Percentiles rank a stretch among this genome's conserved stretches.
Conservation (phyloP, 2,329 filamentous ascomycete species). For the Colletotrichum sp. region DNA sequence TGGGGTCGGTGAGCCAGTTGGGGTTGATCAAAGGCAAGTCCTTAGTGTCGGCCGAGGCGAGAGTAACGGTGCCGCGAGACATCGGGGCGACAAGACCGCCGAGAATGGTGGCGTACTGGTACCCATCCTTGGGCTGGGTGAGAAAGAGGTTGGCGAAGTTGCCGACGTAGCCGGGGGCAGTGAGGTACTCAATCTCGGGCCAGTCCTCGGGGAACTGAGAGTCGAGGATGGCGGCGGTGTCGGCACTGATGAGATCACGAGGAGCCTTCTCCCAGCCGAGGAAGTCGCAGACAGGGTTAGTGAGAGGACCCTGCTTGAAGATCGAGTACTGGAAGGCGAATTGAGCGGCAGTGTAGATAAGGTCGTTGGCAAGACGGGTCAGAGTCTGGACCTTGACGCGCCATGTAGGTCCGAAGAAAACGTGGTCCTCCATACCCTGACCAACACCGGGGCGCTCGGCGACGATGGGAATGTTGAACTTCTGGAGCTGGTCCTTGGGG, state of each 20-base stretch:
- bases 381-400: constrained; percentile 23
- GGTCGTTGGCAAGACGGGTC: constrained; percentile 13
- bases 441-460: constrained; percentile 71
- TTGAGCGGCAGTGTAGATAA: background rate
- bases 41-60: constrained; percentile 35
- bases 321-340: background rate
- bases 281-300: constrained; percentile 24
- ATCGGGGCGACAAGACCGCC: constrained; percentile 38
- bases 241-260: constrained; percentile 2
- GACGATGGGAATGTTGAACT: constrained; percentile 45
- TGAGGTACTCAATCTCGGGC: constrained; percentile 15
- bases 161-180: constrained; percentile 21
- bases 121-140: constrained; percentile 15
- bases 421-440: constrained; percentile 78
- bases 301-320: constrained; percentile 20
- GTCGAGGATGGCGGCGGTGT: background rate
- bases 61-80: constrained; percentile 47
- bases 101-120: constrained; percentile 25
- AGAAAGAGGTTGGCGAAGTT: constrained; percentile 12
- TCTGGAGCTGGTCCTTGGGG: constrained; percentile 40
- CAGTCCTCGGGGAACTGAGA: constrained; percentile 6
- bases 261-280: constrained; percentile 25
- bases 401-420: constrained; percentile 50
- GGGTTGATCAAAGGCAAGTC: constrained; percentile 48
- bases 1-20: constrained; percentile 46